Evolutionary conservation across 805 yeast genomes (phyloP).

Genomic region (Candida corydali): DNA sequence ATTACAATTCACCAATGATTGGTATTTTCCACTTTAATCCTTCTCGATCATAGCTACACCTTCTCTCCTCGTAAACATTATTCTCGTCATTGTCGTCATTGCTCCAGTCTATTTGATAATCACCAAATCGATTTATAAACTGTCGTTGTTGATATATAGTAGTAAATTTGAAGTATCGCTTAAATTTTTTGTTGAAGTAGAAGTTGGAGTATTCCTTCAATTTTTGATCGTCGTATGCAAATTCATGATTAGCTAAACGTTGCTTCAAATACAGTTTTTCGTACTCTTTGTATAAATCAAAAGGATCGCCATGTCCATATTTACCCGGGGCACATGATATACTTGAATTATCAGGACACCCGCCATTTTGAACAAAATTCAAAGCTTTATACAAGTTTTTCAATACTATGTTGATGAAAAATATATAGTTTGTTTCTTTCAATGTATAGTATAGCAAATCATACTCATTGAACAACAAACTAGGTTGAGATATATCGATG

Average conservation of each 20-base stretch:
- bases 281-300: constrained; percentile 15
- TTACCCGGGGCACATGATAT: constrained; percentile 12
- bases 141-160: constrained; percentile 40
- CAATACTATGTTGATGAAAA: constrained; percentile 42
- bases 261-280: constrained; percentile 15
- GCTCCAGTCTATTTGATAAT: constrained; percentile 29
- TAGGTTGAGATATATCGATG: constrained; percentile 41
- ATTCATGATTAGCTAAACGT: background rate
- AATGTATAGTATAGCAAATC: constrained; percentile 40
- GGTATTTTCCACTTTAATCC: constrained; percentile 44
- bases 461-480: constrained; percentile 37
- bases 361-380: constrained; percentile 31
- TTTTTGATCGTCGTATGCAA: constrained; percentile 9
- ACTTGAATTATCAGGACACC: constrained; percentile 14
- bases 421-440: constrained; percentile 37
- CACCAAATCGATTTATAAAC: constrained; percentile 39
- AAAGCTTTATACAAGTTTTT: constrained; percentile 46
- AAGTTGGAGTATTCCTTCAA: constrained; percentile 30
- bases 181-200: constrained; percentile 27
- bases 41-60: constrained; percentile 30
- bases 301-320: constrained; percentile 27
- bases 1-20: constrained; percentile 29
- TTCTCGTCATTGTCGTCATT: constrained; percentile 11
- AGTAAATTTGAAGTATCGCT: constrained; percentile 34
- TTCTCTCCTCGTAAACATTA: constrained; percentile 6